A percentile compares a stretch with the other conserved stretches of the same genome.
phyloP scores from a whole-genome alignment of 164 flowering plant genomes.

The Cinnamomum chago region DNA sequence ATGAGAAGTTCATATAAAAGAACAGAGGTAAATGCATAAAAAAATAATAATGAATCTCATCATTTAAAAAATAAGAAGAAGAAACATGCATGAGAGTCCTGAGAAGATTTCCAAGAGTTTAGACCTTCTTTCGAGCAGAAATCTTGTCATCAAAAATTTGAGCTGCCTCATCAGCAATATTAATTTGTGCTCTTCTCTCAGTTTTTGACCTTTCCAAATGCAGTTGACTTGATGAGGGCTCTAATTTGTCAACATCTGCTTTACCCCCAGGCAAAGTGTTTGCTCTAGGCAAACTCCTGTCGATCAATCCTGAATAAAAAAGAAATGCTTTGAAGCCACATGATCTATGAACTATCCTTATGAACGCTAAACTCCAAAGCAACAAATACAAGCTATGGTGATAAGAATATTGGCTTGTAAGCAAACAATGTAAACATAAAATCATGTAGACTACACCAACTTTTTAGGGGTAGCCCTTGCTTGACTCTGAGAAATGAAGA shows the following conservation, averaged over 20 bases:
- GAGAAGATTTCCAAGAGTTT: background rate
- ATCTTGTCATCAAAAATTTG: constrained; percentile 70
- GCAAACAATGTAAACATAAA: no score
- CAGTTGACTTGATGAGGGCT: constrained; percentile 21
- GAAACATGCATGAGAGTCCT: background rate
- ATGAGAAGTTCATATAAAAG: background rate
- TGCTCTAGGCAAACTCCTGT: constrained; percentile 34
- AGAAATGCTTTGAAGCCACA: no score
- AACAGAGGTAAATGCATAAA: background rate
- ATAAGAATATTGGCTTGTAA: no score
- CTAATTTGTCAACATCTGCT: constrained; percentile 26
- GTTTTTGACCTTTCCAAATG: constrained; percentile 73
- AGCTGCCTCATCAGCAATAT: constrained; percentile 52
- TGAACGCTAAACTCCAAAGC: no score
- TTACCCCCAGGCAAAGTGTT: constrained; percentile 46
- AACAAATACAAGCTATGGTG: no score
- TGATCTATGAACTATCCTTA: no score
- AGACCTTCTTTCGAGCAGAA: constrained; percentile 69
- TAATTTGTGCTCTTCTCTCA: constrained; percentile 48
- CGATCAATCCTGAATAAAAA: constrained; percentile 21
- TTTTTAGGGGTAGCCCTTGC: no score
- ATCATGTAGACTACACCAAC: no score
- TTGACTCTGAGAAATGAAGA: no score
- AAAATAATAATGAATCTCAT: background rate
- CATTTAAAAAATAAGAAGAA: background rate